Conservation (phyloP, 2,329 filamentous ascomycete genomes). For the Beauveria bassiana region DNA sequence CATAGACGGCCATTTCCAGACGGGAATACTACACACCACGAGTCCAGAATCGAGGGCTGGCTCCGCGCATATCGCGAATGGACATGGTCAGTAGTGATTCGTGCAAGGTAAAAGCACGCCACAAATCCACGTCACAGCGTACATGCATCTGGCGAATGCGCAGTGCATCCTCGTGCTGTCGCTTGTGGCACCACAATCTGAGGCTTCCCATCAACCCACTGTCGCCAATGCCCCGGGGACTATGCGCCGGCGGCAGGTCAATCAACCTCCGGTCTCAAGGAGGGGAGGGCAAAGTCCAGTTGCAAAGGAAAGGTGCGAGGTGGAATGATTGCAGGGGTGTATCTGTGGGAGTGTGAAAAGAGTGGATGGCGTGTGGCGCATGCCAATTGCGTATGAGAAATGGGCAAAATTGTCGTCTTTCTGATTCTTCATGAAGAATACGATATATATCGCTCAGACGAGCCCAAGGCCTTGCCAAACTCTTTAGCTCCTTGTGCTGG, state of each 20-base stretch:
- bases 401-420: neutral
- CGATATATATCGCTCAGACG: neutral
- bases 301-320: too few relatives aligned
- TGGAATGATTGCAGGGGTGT: neutral
- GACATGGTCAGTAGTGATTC: too few relatives aligned
- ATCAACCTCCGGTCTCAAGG: neutral
- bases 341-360: neutral
- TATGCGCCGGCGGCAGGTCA: neutral
- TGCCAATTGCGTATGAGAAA: neutral
- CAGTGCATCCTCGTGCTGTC: too few relatives aligned
- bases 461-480: too few relatives aligned
- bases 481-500: too few relatives aligned
- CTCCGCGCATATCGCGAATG: too few relatives aligned
- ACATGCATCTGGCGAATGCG: too few relatives aligned
- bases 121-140: too few relatives aligned
- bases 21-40: too few relatives aligned
- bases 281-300: neutral
- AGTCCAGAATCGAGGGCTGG: too few relatives aligned
- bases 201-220: constrained; percentile 8
- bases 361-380: neutral
- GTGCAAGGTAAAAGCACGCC: too few relatives aligned
- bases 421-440: neutral
- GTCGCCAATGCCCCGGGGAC: neutral
- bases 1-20: too few relatives aligned
- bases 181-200: neutral